These are phyloP conservation scores for Penicillium sp. DNA, from an alignment of 2,329 filamentous ascomycete genomes.

Conservation along the genomic window DNA sequence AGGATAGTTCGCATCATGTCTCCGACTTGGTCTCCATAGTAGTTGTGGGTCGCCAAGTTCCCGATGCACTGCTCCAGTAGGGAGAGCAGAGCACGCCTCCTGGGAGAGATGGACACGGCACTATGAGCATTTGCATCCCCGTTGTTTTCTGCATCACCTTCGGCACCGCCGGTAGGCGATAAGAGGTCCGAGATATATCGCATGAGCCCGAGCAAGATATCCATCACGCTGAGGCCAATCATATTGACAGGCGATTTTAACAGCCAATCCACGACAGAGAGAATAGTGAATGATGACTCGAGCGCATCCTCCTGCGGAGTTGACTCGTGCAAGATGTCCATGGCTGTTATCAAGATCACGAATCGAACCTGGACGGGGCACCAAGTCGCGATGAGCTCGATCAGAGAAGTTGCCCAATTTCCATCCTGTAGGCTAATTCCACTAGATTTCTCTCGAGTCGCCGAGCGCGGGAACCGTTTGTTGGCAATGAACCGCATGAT, in stretches of 20 bases:
- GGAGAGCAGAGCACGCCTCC: constrained; percentile 66
- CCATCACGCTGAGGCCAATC: constrained; percentile 95
- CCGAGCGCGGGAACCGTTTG: constrained; percentile 59
- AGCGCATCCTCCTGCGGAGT: constrained; percentile 72
- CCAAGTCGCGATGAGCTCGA: constrained; percentile 80
- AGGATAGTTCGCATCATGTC: constrained; percentile 90
- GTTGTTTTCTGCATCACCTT: constrained; percentile 35
- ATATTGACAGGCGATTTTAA: constrained; percentile 88
- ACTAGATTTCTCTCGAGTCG: constrained; percentile 49
- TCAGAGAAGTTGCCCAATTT: constrained; percentile 81
- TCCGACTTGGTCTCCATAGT: constrained; percentile 93
- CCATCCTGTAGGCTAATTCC: constrained; percentile 54
- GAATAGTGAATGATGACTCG: constrained; percentile 72
- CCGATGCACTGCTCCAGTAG: constrained; percentile 82
- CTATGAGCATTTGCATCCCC: constrained; percentile 14
- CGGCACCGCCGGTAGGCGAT: constrained; percentile 59
- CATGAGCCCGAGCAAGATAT: constrained; percentile 82
- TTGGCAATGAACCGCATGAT: constrained; percentile 72
- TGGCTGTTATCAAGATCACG: constrained; percentile 78
- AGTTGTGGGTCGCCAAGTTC: constrained; percentile 90
- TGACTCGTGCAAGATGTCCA: constrained; percentile 73
- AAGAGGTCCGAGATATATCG: constrained; percentile 80
- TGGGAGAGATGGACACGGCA: constrained; percentile 49
- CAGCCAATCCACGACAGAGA: constrained; percentile 78
- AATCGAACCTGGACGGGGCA: constrained; percentile 93